phyloP scores from a whole-genome alignment of 2,329 filamentous ascomycete genomes.

The Neofusicoccum kwambonambiense region DNA sequence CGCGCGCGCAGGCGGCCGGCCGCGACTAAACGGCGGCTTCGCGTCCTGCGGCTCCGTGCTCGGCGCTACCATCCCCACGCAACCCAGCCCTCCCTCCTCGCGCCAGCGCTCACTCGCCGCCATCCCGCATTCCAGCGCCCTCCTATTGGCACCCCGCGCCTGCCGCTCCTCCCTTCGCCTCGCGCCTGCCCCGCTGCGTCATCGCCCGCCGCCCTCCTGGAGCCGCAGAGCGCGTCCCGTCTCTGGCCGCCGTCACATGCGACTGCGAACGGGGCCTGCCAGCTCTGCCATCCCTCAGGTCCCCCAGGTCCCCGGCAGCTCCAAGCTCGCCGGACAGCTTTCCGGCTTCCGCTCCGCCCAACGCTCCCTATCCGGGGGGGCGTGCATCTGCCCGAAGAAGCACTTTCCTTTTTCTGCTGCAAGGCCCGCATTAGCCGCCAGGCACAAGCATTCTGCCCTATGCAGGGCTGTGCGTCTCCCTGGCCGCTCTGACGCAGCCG shows the following conservation, averaged over 20 bases:
- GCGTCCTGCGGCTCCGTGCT: conserved; percentile 8
- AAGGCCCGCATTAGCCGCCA: neutral
- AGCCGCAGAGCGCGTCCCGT: neutral
- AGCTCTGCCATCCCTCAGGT: too few relatives aligned
- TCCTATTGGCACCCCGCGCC: neutral
- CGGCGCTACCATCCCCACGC: conserved; percentile 12
- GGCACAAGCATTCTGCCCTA: neutral
- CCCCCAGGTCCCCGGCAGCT: neutral
- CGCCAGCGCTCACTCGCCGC: neutral
- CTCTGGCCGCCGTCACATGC: neutral
- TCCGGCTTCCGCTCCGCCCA: neutral
- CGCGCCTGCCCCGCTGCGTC: neutral
- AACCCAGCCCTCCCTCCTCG: neutral
- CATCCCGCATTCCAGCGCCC: neutral
- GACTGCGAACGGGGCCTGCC: neutral
- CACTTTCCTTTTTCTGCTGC: conserved; percentile 5
- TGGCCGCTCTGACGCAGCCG: neutral
- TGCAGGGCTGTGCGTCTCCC: neutral
- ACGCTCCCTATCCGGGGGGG: neutral
- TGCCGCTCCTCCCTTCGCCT: neutral
- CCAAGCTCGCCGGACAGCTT: neutral
- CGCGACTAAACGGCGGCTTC: neutral
- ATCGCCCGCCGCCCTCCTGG: neutral
- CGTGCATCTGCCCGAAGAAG: neutral
- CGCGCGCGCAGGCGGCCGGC: neutral